A percentile compares a stretch with the other conserved stretches of the same genome.
Evolutionary conservation across 495 filamentous ascomycete species (phyloP).

Genomic region (Astrothelium macrocarpum): DNA sequence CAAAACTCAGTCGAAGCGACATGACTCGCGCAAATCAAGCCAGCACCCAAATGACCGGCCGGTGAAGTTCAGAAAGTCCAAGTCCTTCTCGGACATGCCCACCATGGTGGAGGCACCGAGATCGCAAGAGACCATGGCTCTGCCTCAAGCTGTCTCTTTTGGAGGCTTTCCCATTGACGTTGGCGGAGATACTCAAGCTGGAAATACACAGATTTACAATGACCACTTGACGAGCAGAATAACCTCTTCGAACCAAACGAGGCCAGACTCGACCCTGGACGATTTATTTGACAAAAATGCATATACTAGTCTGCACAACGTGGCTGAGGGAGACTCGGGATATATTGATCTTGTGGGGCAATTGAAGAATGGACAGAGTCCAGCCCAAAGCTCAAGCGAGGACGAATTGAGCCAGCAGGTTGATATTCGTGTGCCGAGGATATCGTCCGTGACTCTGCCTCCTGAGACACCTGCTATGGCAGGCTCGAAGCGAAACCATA

Average conservation of each 20-base stretch:
- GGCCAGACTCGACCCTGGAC: neutral
- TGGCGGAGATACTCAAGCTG: slow-evolving; percentile 33
- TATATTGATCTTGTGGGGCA: slow-evolving; percentile 17
- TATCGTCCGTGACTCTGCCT: slow-evolving; percentile 9
- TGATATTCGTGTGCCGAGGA: slow-evolving; percentile 5
- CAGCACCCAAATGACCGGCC: neutral
- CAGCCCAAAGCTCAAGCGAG: slow-evolving; percentile 12
- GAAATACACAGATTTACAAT: slow-evolving; percentile 33
- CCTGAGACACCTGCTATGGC: slow-evolving; percentile 30
- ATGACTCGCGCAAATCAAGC: neutral
- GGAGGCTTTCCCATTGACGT: slow-evolving; percentile 12
- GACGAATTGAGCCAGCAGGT: slow-evolving; percentile 14
- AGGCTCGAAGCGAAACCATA: slow-evolving; percentile 27
- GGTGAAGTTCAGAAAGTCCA: neutral
- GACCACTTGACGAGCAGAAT: slow-evolving; percentile 18
- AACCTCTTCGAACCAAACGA: slow-evolving; percentile 9
- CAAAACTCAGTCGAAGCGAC: neutral
- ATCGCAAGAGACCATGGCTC: slow-evolving; percentile 11
- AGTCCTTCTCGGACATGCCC: slow-evolving; percentile 12
- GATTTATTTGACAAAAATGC: slow-evolving; percentile 8
- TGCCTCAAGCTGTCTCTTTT: slow-evolving; percentile 17
- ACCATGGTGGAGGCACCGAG: slow-evolving; percentile 13
- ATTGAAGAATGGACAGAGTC: slow-evolving; percentile 10
- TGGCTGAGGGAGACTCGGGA: slow-evolving; percentile 19
- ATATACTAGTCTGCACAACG: slow-evolving; percentile 12